Conservation (phyloP, 805 yeast species). For the Phaffomyces thermotolerans region DNA sequence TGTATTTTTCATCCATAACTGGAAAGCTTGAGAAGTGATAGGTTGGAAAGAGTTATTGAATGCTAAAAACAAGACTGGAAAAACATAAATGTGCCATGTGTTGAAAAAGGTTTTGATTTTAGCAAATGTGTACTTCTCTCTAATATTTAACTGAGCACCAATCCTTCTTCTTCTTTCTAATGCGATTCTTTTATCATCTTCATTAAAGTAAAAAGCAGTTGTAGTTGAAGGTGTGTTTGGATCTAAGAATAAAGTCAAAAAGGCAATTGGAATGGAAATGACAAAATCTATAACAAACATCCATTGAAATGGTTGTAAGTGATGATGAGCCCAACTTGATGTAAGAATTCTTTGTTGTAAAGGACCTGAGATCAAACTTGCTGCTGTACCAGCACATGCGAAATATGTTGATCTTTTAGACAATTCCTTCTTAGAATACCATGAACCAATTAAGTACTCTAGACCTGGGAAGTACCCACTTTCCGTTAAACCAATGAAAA, state of each 20-base stretch:
- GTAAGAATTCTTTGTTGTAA: slow-evolving; percentile 28
- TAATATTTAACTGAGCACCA: slow-evolving; percentile 37
- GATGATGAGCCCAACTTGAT: slow-evolving; percentile 10
- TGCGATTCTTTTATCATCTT: slow-evolving; percentile 36
- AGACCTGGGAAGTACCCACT: slow-evolving; percentile 42
- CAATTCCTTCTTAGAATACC: slow-evolving; percentile 30
- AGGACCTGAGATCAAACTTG: slow-evolving; percentile 27
- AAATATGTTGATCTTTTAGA: slow-evolving; percentile 28
- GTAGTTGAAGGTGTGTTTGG: slow-evolving; percentile 27
- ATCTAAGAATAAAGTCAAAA: slow-evolving; percentile 32
- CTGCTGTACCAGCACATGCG: slow-evolving; percentile 27
- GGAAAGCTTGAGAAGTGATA: slow-evolving; percentile 36
- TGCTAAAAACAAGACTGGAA: slow-evolving; percentile 27
- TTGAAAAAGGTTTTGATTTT: slow-evolving; percentile 31
- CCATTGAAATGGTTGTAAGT: slow-evolving; percentile 32
- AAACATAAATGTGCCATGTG: slow-evolving; percentile 44
- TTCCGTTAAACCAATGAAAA: slow-evolving; percentile 35
- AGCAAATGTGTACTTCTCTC: slow-evolving; percentile 33
- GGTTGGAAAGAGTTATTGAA: slow-evolving; percentile 23
- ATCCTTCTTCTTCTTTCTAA: slow-evolving; percentile 38
- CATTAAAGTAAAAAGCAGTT: slow-evolving; percentile 33
- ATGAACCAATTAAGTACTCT: slow-evolving; percentile 34
- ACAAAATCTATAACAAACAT: slow-evolving; percentile 39
- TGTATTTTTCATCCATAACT: slow-evolving; percentile 38
- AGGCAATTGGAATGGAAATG: slow-evolving; percentile 34